Conservation (phyloP, 352 stramenopile species). For the Phytopythium montanum region DNA sequence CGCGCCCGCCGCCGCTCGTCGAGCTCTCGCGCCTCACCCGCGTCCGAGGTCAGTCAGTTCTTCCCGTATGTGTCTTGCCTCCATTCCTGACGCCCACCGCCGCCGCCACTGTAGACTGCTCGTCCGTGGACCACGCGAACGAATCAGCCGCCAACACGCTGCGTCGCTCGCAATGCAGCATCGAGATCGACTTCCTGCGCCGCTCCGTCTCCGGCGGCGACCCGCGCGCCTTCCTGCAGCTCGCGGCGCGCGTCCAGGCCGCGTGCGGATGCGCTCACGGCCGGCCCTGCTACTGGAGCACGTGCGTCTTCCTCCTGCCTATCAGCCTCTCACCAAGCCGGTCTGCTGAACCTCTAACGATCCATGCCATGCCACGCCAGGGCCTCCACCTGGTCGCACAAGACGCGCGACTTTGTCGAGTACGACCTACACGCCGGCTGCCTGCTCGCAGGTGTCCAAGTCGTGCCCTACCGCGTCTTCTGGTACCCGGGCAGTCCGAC, state of each 20-base stretch:
- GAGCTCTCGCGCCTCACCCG: slow-evolving; percentile 27
- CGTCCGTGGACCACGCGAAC: slow-evolving; percentile 45
- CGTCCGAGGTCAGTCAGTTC: slow-evolving; percentile 26
- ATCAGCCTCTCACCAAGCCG: no score
- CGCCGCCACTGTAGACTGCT: slow-evolving; percentile 22
- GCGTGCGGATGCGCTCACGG: slow-evolving; percentile 67
- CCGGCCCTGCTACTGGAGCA: slow-evolving; percentile 79
- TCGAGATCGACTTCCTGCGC: slow-evolving; percentile 25
- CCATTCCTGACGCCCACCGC: not conserved
- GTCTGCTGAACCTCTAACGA: no score
- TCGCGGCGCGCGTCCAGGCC: slow-evolving; percentile 45
- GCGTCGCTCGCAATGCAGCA: slow-evolving; percentile 33
- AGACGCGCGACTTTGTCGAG: slow-evolving; percentile 58
- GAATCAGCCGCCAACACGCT: slow-evolving; percentile 48
- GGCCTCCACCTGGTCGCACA: slow-evolving; percentile 34
- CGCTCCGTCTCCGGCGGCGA: slow-evolving; percentile 16
- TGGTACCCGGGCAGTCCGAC: slow-evolving; percentile 72
- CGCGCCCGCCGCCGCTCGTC: slow-evolving; percentile 9
- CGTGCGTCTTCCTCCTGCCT: slow-evolving; percentile 20
- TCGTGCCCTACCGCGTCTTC: slow-evolving; percentile 76
- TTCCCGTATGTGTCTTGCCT: not conserved
- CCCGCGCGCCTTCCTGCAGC: slow-evolving; percentile 28
- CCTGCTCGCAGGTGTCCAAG: slow-evolving; percentile 41
- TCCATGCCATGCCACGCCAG: no score
- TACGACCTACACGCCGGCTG: slow-evolving; percentile 42